Evolutionary conservation across 192 early-diverging fungal genomes (phyloP).

Genomic region (Radiomyces spectabilis): DNA sequence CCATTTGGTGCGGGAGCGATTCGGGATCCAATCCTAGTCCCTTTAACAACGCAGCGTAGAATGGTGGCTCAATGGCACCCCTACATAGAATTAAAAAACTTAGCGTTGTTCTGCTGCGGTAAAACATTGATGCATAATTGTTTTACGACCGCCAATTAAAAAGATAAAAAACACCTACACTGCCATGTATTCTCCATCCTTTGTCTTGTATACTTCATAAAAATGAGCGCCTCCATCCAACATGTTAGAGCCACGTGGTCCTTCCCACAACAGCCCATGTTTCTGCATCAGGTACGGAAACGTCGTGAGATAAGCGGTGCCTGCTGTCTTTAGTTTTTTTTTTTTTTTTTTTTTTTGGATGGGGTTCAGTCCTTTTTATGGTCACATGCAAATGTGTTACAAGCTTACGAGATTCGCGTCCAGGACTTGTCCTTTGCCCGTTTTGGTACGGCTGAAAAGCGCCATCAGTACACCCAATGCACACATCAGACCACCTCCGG

Average conservation of each 20-base stretch:
- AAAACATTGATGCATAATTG: no score
- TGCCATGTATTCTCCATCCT: conserved; percentile 55
- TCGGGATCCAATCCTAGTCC: conserved; percentile 29
- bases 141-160: no score
- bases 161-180: conserved; percentile 39
- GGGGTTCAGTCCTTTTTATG: not conserved
- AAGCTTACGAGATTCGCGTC: conserved; percentile 51
- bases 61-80: conserved; percentile 59
- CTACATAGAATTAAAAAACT: conserved; percentile 10
- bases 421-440: conserved; percentile 58
- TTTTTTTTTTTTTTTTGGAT: conserved; percentile 1
- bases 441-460: conserved; percentile 44
- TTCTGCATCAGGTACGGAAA: conserved; percentile 58
- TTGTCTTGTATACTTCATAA: conserved; percentile 61
- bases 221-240: conserved; percentile 63
- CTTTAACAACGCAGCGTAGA: conserved; percentile 46
- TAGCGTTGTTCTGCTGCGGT: no score
- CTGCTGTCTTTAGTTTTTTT: conserved; percentile 23
- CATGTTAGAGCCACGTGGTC: conserved; percentile 47
- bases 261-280: conserved; percentile 37
- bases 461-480: conserved; percentile 58
- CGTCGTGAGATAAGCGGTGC: conserved; percentile 47
- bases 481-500: conserved; percentile 59
- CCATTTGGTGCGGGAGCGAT: conserved; percentile 37
- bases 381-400: not conserved